Evolutionary conservation across 2,329 filamentous ascomycete genomes (phyloP).

Genomic region (Rhynchosporium agropyri): DNA sequence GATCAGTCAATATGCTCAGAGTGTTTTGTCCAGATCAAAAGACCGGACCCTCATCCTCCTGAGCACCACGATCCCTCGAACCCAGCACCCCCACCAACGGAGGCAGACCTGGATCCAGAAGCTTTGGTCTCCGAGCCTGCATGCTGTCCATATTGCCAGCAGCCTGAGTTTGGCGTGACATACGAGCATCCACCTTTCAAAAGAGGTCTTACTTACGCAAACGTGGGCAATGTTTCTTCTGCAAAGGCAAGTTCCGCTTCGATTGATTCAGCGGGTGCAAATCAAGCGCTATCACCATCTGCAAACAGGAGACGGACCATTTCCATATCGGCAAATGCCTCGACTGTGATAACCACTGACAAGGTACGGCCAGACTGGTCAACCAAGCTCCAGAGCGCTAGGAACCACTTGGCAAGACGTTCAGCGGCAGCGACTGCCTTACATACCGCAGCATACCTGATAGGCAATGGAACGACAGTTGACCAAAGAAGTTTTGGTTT

Average conservation of each 20-base stretch:
- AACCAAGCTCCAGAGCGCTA: constrained; percentile 81
- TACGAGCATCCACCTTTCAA: constrained; percentile 90
- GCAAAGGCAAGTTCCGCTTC: constrained; percentile 89
- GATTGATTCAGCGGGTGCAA: constrained; percentile 58
- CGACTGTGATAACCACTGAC: constrained; percentile 89
- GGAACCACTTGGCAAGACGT: constrained; percentile 80
- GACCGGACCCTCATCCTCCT: constrained; percentile 85
- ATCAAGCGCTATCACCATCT: constrained; percentile 32
- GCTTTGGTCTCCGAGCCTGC: constrained; percentile 89
- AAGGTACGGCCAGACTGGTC: constrained; percentile 93
- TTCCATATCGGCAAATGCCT: constrained; percentile 78
- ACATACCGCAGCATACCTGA: constrained; percentile 91
- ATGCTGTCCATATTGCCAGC: constrained; percentile 91
- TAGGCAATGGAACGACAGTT: constrained; percentile 56
- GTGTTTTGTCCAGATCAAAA: constrained; percentile 98
- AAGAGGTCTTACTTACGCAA: constrained; percentile 73
- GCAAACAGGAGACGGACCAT: constrained; percentile 58
- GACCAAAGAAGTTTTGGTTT: constrained; percentile 41
- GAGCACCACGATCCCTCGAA: constrained; percentile 54
- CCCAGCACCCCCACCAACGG: constrained; percentile 40
- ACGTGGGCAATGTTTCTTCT: constrained; percentile 58
- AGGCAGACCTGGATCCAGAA: constrained; percentile 49
- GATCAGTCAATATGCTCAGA: constrained; percentile 97
- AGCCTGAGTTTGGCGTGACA: constrained; percentile 93
- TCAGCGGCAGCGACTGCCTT: constrained; percentile 91